Evolutionary conservation across 2,329 filamentous ascomycete genomes (phyloP), one percentile per base, ranked within the genome.

Genomic region (Aspergillus tanneri): DNA sequence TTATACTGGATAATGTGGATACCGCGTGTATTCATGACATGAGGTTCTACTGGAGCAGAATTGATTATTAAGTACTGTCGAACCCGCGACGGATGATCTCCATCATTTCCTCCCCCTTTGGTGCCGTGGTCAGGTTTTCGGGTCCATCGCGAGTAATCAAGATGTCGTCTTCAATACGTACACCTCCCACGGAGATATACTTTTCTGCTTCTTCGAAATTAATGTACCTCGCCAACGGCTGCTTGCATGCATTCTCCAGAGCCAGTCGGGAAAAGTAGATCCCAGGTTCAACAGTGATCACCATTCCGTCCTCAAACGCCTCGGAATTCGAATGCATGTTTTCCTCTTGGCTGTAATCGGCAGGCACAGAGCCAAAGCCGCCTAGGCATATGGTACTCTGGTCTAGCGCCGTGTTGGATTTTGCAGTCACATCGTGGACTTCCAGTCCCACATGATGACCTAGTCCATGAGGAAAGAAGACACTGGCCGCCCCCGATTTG

Each of bases 101-200:
- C 38, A 73, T 55, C 63, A 71, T 71, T 43, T 74, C 77, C 3
- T 84, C 76, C 47, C 86, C 84, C 67, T 90, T 90, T 4, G 83
- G 78, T 3, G 84, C 84, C 10, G 81, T 83, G 1, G 87, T 91
- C 56, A 91, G 65, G 65, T 91, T 91, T 62, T 88, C 81, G 52
- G 80, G 82, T 5, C 87, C 86, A 18, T 75, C 75, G 41, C 80
- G 76, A 0, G 86, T 90, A 52, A 91, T 83, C 21, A 90, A 71
- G 23, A 91, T 78, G 62, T 91, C 87, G 62, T 74, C 72, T 49
- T 74, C 72, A 43, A 74, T 73, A 24, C 72, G 67, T 23, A 73
- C 71, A 9, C 72, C 71, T n/a, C 72, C 72, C 44, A 74, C 64
- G 10, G 67, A 62, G 16, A 72, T 63, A 46, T 74, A 74, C 43